These are phyloP conservation scores for Quercus berberidifolia DNA, from an alignment of 306 rosid species.

Conservation along the genomic window DNA sequence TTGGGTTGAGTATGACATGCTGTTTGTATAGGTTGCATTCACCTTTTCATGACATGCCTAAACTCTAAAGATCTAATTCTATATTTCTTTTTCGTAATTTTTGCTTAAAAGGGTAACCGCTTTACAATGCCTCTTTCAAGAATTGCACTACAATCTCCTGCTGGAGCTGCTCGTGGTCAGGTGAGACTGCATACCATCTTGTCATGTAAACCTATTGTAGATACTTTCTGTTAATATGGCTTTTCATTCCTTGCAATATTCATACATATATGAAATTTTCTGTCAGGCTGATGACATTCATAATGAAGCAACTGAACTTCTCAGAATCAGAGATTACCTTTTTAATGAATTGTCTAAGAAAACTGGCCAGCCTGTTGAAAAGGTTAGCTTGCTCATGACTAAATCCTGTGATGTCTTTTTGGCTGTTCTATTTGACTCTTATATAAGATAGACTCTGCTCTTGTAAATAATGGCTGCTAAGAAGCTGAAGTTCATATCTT, in stretches of 20 bases:
- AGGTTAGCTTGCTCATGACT: constrained; percentile 46
- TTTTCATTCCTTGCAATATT: constrained; percentile 17
- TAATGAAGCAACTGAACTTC: constrained; percentile 89
- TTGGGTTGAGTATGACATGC: background rate
- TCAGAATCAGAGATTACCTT: constrained; percentile 78
- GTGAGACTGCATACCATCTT: constrained; percentile 31
- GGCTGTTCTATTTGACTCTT: background rate
- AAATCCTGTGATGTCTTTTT: background rate
- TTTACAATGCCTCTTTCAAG: constrained; percentile 83
- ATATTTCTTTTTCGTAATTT: background rate
- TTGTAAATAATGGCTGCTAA: background rate
- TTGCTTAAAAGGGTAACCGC: constrained; percentile 59
- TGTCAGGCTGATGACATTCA: constrained; percentile 84
- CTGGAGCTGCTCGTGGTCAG: constrained; percentile 97
- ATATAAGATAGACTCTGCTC: background rate
- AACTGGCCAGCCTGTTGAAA: constrained; percentile 89
- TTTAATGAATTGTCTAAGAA: constrained; percentile 60
- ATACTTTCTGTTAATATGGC: background rate
- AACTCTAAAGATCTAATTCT: constrained; percentile 1
- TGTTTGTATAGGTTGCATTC: background rate
- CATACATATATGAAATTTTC: constrained; percentile 12
- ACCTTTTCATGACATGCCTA: constrained; percentile 8
- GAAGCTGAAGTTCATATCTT: background rate
- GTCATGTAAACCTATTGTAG: background rate
- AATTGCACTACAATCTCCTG: constrained; percentile 77